Base-by-base conservation (phyloP, 1,284 basidiomycete species). In the Marasmius sp. region DNA sequence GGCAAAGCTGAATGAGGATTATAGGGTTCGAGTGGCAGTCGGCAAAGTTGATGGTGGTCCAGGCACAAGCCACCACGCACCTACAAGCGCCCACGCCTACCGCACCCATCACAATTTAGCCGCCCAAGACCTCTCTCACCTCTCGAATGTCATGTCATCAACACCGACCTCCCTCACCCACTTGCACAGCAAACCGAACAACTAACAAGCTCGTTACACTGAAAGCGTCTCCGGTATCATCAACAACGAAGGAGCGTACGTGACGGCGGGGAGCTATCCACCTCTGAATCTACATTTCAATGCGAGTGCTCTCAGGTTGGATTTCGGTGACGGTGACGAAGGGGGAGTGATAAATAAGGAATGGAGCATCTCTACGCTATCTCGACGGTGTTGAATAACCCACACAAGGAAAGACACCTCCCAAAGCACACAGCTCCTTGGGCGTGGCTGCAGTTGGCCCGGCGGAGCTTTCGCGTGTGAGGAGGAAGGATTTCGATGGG, bases 401-500 rank as follows among this genome's bases (percentile, higher is more conserved):
- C 94, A 1, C 90, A 91, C 70, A 93, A 89, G 75, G 84, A 81
- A 54, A 91, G 56, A 91, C 91, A 38, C 93, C 94, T 10, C 89
- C 95, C 27, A 92, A 95, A 72, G 86, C 91, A 0, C 92, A 94
- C 68, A 89, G 93, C 9, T 76, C 87, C 0, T 79, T 96, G 9
- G 27, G 27, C 5, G 27, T 2, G 27, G 93, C 94, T 2, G 76
- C 90, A 14, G 85, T 89, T 3, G 80, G 85, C 3, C 85, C 88
- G 0, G 86, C 89, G 0, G 86, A 88, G 57, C 81, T 94, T 6
- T 92, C 92, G 53, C 87, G 91, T 57, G 88, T 93, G 8, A 83
- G 89, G 50, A 84, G 93, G 50, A 93, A 90, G 70, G 92, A 94
- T 74, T 95, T 95, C 70, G 92, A 95, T 64, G 75, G 87, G 1